Base-by-base conservation (phyloP, 345 rosid species). In the Gossypium thurberi region DNA sequence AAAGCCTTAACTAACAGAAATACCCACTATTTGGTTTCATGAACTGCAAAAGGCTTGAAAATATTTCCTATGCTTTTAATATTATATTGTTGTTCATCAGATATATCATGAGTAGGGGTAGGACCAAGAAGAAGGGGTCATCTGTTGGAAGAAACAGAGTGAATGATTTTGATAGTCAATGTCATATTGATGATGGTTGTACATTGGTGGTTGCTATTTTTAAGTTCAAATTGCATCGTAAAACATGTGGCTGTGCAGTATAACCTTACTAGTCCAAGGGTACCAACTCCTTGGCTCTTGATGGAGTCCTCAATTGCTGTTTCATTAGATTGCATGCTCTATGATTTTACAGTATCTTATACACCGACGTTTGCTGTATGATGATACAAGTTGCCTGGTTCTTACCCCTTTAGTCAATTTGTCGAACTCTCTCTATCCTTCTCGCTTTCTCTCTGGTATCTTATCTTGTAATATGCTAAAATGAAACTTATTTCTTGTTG, bases 401-500 rank as follows among this genome's bases (percentile, higher is more conserved):
- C 7, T 56, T 56, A 3, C 26, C 12, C 26, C 25, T 13, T 26
- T 26, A 5, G 13, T 59, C 64, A 59, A 59, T 8, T 3, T 26
- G 14, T 60, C 3, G 3, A 28, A 55, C 23, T 18, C 11, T n/a
- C 20, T 3, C 42, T 25, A 7, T 13, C 64, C 12, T 14, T 50
- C 33, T 10, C 14, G 0, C 8, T 58, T n/a, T 5, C 43, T 51
- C 12, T 28, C 50, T 53, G 43, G 2, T 21, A 43, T 51, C 21
- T 9, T 37, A 33, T 12, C 74, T 7, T 28, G 25, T 68, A 10
- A 50, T 43, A 42, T 21, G 43, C 64, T 46, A 63, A 73, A 55
- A 18, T 69, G 37, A 46, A 18, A n/a, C 15, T 52, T 18, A 14
- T 48, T 74, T 70, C 40, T 66, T 74, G 26, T 74, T 81, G 72